Conservation (phyloP, 2,329 filamentous ascomycete species). For the Fusarium napiforme region DNA sequence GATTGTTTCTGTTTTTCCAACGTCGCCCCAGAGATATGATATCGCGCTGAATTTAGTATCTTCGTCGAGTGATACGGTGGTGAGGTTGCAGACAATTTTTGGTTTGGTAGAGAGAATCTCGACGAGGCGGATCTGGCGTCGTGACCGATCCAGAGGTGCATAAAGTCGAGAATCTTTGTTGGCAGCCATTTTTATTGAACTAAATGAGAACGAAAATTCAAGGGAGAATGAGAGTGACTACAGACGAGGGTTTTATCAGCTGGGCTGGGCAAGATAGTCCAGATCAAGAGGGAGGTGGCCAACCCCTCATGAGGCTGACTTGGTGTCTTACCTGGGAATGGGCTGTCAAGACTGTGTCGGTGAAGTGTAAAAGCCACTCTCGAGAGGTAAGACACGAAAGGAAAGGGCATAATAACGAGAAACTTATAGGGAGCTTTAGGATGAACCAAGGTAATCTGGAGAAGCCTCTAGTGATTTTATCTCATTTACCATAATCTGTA, state of each 20-base stretch:
- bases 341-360: neutral
- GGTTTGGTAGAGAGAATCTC: neutral
- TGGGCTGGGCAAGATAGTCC: neutral
- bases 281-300: neutral
- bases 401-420: too few relatives aligned
- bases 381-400: too few relatives aligned
- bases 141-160: neutral
- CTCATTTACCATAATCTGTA: too few relatives aligned
- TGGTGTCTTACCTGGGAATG: neutral
- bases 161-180: fast-evolving
- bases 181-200: fast-evolving
- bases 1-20: neutral
- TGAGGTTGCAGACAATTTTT: neutral
- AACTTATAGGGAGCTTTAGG: too few relatives aligned
- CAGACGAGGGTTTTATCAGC: fast-evolving
- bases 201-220: fast-evolving
- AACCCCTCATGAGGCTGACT: neutral
- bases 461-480: too few relatives aligned
- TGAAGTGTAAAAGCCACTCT: neutral
- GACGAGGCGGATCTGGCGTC: neutral
- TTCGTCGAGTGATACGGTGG: neutral
- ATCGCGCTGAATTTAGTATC: neutral
- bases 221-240: fast-evolving
- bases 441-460: too few relatives aligned
- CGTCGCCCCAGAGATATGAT: slow-evolving; percentile 9